Evolutionary conservation across 441 rosid genomes (phyloP), one percentile per base, ranked within the genome.

Genomic region (Arabidopsis lyrata): DNA sequence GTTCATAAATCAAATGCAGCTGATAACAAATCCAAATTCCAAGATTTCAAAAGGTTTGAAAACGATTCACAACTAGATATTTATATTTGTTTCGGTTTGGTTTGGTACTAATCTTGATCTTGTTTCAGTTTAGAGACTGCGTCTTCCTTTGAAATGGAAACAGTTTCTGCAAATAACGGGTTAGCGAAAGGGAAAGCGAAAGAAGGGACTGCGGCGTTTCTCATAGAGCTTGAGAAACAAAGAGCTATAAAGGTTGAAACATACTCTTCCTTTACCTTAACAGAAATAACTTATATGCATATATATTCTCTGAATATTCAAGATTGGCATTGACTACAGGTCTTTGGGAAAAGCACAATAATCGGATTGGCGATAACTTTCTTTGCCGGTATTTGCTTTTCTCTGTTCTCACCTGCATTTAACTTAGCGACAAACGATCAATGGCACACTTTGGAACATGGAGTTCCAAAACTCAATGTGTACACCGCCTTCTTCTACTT

Each of bases 381-480:
- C 82, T 92, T 89, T 63, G 96, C 97, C 1, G 97, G 97, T 0
- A 32, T 83, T 55, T 90, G 97, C 81, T 92, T 92, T 79, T 90
- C 99, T 59, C 83, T 92, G 47, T 92, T 95, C 91, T 95, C 99
- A 12, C 99, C 97, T 1, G 93, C 97, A 60, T 84, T 95, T 69
- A 95, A 92, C 87, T 79, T 91, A 73, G 98, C 97, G 0, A 90
- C 98, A 60, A 94, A 94, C 38, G 98, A 94, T 81, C 98, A 94
- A 50, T 91, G 91, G 90, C 73, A 86, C 77, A 81, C 87, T 1
- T 73, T 94, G 81, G 83, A 88, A 79, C 53, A 83, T 49, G 96
- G 96, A 47, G 95, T 88, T 66, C 90, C 96, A 35, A 83, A 90
- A 48, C 78, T 94, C 77, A 82, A 78, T 15, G 87, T 94, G 27